Conservation (phyloP, 2,329 filamentous ascomycete genomes). For the Claviceps sp. region DNA sequence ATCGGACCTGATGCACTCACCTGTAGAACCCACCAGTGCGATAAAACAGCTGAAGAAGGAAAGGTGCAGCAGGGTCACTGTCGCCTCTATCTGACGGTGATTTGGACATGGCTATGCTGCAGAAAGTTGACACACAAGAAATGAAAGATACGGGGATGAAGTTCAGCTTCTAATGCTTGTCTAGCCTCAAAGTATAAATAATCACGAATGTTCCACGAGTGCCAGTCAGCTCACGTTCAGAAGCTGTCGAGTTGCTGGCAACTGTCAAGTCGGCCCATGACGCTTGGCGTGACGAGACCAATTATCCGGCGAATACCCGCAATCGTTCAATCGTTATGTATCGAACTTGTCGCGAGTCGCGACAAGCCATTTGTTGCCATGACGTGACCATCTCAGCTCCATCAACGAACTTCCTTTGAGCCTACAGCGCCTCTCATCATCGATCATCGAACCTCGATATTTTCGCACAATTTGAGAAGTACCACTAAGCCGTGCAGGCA, state of each 20-base stretch:
- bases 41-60: slow-evolving; percentile 78
- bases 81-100: slow-evolving; percentile 31
- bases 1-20: slow-evolving; percentile 22
- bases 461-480: no score
- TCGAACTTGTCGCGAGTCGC: not conserved
- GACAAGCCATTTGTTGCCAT: not conserved
- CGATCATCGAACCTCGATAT: no score
- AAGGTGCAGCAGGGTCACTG: slow-evolving; percentile 61
- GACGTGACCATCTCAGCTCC: no score
- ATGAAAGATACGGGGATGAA: no score
- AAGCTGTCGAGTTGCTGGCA: not conserved
- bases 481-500: not conserved
- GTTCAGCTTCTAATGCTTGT: not conserved
- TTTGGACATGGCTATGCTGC: slow-evolving; percentile 9
- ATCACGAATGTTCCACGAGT: not conserved
- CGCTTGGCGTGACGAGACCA: not conserved
- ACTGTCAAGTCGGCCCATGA: not conserved
- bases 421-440: no score
- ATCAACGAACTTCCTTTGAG: no score
- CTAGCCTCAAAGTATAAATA: not conserved
- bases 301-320: slow-evolving; percentile 16
- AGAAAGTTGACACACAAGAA: not conserved
- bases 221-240: not conserved
- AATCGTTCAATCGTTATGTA: slow-evolving; percentile 12
- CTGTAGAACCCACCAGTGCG: slow-evolving; percentile 58